Percentiles rank a stretch among this genome's conserved stretches.
Conservation (phyloP, 2,329 filamentous ascomycete genomes). For the Colletotrichum kahawae region DNA sequence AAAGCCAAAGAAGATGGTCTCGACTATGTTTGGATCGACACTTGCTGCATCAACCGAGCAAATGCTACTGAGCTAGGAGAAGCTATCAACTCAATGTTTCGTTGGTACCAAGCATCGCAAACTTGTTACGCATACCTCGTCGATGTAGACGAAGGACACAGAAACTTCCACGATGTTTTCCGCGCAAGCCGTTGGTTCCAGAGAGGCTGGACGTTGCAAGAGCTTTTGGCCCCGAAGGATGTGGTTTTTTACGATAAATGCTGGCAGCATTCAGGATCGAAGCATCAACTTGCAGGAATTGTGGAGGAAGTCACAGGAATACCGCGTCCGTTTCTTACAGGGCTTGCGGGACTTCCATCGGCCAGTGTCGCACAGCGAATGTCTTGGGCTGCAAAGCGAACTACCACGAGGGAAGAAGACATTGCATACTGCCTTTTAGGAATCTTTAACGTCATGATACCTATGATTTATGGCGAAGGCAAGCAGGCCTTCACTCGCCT, state of each 20-base stretch:
- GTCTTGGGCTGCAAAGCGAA: conserved; percentile 23
- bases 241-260: conserved; percentile 26
- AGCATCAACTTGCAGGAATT: conserved; percentile 8
- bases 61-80: conserved; percentile 25
- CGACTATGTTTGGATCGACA: conserved; percentile 27
- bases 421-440: conserved; percentile 26
- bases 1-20: not conserved
- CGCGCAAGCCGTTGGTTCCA: conserved; percentile 25
- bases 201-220: conserved; percentile 28
- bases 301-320: conserved; percentile 36
- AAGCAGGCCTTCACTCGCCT: conserved; percentile 20
- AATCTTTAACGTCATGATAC: conserved; percentile 23
- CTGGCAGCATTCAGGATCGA: conserved; percentile 22
- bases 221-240: conserved; percentile 26
- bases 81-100: conserved; percentile 23
- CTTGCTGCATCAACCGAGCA: conserved; percentile 30
- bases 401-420: conserved; percentile 22
- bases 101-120: conserved; percentile 23
- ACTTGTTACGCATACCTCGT: conserved; percentile 25
- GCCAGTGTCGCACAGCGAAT: conserved; percentile 27
- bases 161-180: not conserved
- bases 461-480: conserved; percentile 24
- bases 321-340: not conserved
- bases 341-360: too few species aligned
- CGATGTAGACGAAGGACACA: conserved; percentile 4